Base-by-base conservation (phyloP, 371 early-diverging fungal species). In the Smittium culicis region DNA sequence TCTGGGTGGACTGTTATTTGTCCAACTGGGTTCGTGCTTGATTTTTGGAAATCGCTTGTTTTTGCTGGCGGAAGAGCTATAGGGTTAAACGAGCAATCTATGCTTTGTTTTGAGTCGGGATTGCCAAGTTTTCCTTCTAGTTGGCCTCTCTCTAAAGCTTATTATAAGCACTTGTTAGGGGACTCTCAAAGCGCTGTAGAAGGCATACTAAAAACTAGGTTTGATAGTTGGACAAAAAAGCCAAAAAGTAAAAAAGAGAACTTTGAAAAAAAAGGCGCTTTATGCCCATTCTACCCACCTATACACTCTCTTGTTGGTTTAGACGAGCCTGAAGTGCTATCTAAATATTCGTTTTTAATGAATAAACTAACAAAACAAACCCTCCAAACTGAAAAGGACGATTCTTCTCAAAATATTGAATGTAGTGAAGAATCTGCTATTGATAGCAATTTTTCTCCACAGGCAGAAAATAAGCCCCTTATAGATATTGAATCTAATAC, bases 1-100 rank as follows among this genome's bases (percentile, higher is more conserved):
- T 63, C 63, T 63, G 96, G 95, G 0, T 92, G 93, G 93, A 87
- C 88, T 17, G 30, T 96, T 8, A 73, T 94, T 33, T 68, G 91
- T 2, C 93, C 94, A 17, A 74, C 77, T n/a, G 90, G 88, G 0
- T 93, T 86, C 82, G 92, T 84, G 0, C 84, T 87, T 77, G 73
- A 85, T 0, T 85, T 96, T 68, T 96, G 94, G 95, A 86, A 89
- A 73, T 82, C 89, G 11, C 76, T 96, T 14, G 77, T 87, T 8
- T 95, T 90, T 81, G 92, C 91, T 0, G 97, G 96, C 17, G 91
- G 89, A 0, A 83, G 91, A 33, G 86, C 84, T 0, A 87, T 84
- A 33, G 93, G 90, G 0, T 65, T 83, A 31, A 68, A 74, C 2
- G 85, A 87, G 56, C 72, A 76, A 1, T 71, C 73, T 34, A 72